These are phyloP conservation scores for Ascosphaera pollenicola DNA, from an alignment of 2,329 filamentous ascomycete species.

Conservation along the genomic window DNA sequence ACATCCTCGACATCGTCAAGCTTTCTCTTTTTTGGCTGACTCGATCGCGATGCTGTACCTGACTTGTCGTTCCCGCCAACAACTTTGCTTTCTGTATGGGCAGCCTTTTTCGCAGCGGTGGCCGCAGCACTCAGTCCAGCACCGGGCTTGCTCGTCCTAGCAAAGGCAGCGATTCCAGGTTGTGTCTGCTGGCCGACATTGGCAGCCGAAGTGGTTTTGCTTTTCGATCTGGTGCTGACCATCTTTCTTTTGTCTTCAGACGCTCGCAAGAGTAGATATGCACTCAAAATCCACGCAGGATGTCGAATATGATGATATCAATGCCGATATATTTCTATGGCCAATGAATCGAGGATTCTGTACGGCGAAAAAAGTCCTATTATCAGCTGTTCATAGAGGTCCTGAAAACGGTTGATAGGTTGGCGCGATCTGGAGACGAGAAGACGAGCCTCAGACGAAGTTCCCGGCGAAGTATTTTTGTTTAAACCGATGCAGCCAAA, in stretches of 20 bases:
- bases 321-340: too few species aligned
- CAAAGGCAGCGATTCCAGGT: not conserved
- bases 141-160: not conserved
- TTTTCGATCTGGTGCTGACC: constrained; percentile 1
- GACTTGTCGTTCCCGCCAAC: not conserved
- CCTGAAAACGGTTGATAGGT: not conserved
- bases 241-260: not conserved
- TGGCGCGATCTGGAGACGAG: not conserved
- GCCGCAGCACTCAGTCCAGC: not conserved
- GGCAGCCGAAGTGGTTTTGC: not conserved
- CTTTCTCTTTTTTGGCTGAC: not conserved
- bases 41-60: not conserved
- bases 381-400: not conserved
- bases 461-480: not conserved
- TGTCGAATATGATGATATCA: not conserved
- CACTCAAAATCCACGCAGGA: not conserved
- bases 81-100: not conserved
- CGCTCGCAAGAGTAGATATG: not conserved
- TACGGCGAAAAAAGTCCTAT: not conserved
- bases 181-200: not conserved
- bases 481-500: not conserved
- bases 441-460: not conserved
- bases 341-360: not conserved
- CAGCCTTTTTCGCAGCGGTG: not conserved
- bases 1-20: not conserved